Evolutionary conservation across 441 rosid species (phyloP), one percentile per base, ranked within the genome.

Genomic region (Populus hybrid): DNA sequence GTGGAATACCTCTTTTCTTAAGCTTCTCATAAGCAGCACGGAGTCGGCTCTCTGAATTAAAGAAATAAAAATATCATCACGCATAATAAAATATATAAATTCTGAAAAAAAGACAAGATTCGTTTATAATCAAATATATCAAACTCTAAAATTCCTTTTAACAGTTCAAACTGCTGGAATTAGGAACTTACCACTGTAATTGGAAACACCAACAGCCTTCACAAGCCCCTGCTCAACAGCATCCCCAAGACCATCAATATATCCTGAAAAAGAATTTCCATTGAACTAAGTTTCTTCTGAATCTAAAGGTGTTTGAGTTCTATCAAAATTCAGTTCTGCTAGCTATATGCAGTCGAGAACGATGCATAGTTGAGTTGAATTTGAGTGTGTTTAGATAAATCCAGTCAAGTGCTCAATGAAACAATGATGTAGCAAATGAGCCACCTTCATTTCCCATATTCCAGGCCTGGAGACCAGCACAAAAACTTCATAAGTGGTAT

Each of bases 181-280:
- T 24, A 73, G 82, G 83, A 73, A 80, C 19, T 30, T 88, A 92
- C 98, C 97, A 38, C 78, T 87, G 79, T 95, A 95, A 87, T 95
- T 95, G 71, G 99, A 95, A 86, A 95, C 99, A 70, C 99, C 98
- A 50, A 95, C 98, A 81, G 99, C 98, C 84, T 95, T 91, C 76
- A 95, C 99, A 65, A 95, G 92, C 66, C 98, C 98, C 82, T 90
- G 95, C 82, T 95, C 97, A 30, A 94, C 97, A 65, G 98, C 98
- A 89, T 95, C 99, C 76, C 91, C 99, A 78, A 95, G 98, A 82
- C 99, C 98, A 85, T 95, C 98, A 69, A 94, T 83, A 84, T 90
- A 95, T 75, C 99, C 99, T 93, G 93, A 84, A 88, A 81, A 82
- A 46, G 42, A 75, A 78, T 78, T 81, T 73, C 36, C 28, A 30